These are phyloP conservation scores for Pulveroboletus sp. DNA, from an alignment of 768 basidiomycete species.

Conservation along the genomic window DNA sequence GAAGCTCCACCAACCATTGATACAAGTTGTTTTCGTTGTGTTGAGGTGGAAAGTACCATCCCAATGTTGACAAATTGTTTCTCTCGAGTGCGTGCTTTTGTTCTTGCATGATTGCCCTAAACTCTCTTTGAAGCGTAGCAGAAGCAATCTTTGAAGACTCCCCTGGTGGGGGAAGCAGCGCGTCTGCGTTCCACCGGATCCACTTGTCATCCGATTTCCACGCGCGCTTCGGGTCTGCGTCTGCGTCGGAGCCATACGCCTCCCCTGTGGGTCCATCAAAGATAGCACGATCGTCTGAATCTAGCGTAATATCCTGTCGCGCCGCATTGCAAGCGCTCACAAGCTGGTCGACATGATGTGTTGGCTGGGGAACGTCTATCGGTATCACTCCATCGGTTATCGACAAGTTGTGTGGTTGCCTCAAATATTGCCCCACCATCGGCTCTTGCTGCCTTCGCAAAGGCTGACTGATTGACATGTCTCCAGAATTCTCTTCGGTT, in stretches of 20 bases:
- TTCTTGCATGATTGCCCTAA: conserved; percentile 57
- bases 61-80: conserved; percentile 41
- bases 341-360: conserved; percentile 49
- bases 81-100: conserved; percentile 47
- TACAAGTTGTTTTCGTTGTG: conserved; percentile 63
- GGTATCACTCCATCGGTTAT: conserved; percentile 9
- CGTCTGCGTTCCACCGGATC: conserved; percentile 40
- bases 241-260: neutral
- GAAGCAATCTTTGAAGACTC: conserved; percentile 53
- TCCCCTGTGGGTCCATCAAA: conserved; percentile 31
- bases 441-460: too few species aligned
- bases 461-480: too few species aligned
- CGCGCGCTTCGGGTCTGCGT: conserved; percentile 22
- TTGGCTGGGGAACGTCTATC: conserved; percentile 56
- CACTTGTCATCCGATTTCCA: conserved; percentile 55
- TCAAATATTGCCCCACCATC: conserved; percentile 37
- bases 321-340: conserved; percentile 40
- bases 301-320: conserved; percentile 41
- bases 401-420: conserved; percentile 39
- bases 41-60: conserved; percentile 71
- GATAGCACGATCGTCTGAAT: conserved; percentile 47
- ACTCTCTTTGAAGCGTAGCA: conserved; percentile 57
- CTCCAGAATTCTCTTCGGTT: neutral
- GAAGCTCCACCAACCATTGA: conserved; percentile 72
- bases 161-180: conserved; percentile 57